Evolutionary conservation across 371 early-diverging fungal genomes (phyloP).

Genomic region (Apophysomyces trapeziformis): DNA sequence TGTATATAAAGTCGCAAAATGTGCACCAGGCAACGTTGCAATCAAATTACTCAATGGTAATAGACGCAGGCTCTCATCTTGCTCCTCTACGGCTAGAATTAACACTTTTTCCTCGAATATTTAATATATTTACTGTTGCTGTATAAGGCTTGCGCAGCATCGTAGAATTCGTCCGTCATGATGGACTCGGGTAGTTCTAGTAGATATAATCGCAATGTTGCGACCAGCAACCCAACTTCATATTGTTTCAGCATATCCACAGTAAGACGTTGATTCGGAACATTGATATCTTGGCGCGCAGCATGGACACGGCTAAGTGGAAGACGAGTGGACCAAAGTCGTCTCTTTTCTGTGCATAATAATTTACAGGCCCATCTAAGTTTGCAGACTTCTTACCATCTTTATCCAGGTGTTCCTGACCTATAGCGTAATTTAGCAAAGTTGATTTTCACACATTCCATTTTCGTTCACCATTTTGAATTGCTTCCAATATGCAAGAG

Average conservation of each 20-base stretch:
- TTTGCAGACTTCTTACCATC: conserved; percentile 15
- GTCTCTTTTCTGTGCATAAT: conserved; percentile 30
- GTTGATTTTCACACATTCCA: no score
- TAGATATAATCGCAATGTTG: conserved; percentile 69
- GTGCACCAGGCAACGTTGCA: conserved; percentile 57
- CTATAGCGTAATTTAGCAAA: background rate
- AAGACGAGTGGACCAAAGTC: conserved; percentile 66
- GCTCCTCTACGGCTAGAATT: conserved; percentile 26
- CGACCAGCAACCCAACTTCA: conserved; percentile 64
- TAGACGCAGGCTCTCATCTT: conserved; percentile 50
- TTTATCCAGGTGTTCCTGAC: conserved; percentile 10
- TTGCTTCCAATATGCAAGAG: conserved; percentile 36
- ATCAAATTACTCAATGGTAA: conserved; percentile 60
- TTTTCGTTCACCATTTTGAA: conserved; percentile 32
- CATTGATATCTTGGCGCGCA: conserved; percentile 65
- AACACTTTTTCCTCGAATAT: background rate
- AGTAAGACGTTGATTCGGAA: conserved; percentile 53
- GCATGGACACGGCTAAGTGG: conserved; percentile 66
- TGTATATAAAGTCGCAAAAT: conserved; percentile 57
- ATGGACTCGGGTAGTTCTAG: conserved; percentile 75
- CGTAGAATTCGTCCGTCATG: conserved; percentile 73
- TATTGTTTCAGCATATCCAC: conserved; percentile 57
- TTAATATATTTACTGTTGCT: conserved; percentile 44
- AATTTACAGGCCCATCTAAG: background rate
- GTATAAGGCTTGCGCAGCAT: conserved; percentile 71